These are phyloP conservation scores for Tricholomella constricta DNA, from an alignment of 768 basidiomycete species.

Conservation along the genomic window DNA sequence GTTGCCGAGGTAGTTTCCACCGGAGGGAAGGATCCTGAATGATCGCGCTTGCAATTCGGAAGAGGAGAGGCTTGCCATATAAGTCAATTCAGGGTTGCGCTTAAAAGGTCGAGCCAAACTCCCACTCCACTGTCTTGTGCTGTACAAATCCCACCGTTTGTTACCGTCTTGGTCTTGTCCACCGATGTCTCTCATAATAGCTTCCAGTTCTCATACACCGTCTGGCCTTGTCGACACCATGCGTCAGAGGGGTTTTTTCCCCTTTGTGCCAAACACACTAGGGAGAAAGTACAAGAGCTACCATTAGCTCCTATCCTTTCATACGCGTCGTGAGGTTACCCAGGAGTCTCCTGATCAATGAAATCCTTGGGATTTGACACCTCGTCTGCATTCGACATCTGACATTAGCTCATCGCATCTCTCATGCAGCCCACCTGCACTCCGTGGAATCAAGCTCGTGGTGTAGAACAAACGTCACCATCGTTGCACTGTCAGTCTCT, in stretches of 20 bases:
- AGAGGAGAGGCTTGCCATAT: slow-evolving; percentile 1
- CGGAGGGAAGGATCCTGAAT: too few relatives aligned
- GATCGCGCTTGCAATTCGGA: too few relatives aligned
- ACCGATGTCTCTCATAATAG: too few relatives aligned
- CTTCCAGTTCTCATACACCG: background rate
- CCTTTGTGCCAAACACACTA: background rate
- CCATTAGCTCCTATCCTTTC: background rate
- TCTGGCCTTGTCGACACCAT: background rate
- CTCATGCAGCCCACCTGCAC: background rate
- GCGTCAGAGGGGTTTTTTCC: background rate
- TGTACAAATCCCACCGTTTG: background rate
- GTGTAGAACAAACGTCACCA: background rate
- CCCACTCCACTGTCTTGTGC: slow-evolving; percentile 9
- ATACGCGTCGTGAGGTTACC: background rate
- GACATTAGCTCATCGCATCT: background rate
- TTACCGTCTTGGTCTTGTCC: background rate
- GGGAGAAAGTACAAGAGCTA: background rate
- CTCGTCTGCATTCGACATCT: background rate
- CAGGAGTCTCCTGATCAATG: background rate
- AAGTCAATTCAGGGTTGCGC: slow-evolving; percentile 1
- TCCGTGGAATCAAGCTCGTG: background rate
- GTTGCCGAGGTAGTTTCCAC: too few relatives aligned
- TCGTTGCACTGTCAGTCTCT: too few relatives aligned
- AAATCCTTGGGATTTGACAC: background rate
- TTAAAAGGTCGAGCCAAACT: too few relatives aligned